Base-by-base conservation (phyloP, 495 filamentous ascomycete species). In the Hyaloscypha finlandica region DNA sequence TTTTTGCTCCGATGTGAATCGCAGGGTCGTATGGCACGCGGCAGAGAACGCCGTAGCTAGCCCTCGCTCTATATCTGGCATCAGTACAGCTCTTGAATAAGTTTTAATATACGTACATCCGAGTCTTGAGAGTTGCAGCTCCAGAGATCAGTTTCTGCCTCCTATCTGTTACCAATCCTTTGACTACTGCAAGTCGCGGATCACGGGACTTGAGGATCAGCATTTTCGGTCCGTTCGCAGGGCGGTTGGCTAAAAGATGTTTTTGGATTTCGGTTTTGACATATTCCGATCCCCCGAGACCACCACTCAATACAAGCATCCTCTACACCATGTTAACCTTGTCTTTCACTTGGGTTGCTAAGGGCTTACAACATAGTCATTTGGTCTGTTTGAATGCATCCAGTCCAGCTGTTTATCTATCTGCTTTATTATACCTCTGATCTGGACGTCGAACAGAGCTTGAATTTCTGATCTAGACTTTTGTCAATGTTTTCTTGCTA, bases 261-360 rank as follows among this genome's bases (percentile, higher is more conserved):
- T 81, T 70, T 30, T 80, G 65, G 9, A 86, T 75, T 8, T 77
- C 69, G 31, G 82, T 72, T 39, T 77, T 73, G 5, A 90, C 81
- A 68, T 90, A 89, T 22, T 80, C 76, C 0, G 86, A 89, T 67
- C 86, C 87, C 9, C 87, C 87, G 8, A 89, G 81, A 1, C 88
- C 88, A 6, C 87, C 88, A 0, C 85, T 88, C 5, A 90, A 75
- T 8, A 90, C 79, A 42, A 89, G 76, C 64, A 88, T 83, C 37
- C 71, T 76, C 37, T 63, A 3, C 1, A n/a, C 19, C 25, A 25
- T 4, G 51, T 32, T 58, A 31, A 68, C 58, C 30, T 25, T 55
- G 19, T 55, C 16, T 1, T 33, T 42, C 52, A 63, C 73, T 70
- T 69, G 85, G 82, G 22, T 6, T 8, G n/a, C 29, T 14, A 31